A percentile compares a stretch with the other conserved stretches of the same genome.
These are phyloP conservation scores for Thermothelomyces thermophilus DNA, from an alignment of 2,329 filamentous ascomycete species.

Conservation along the genomic window DNA sequence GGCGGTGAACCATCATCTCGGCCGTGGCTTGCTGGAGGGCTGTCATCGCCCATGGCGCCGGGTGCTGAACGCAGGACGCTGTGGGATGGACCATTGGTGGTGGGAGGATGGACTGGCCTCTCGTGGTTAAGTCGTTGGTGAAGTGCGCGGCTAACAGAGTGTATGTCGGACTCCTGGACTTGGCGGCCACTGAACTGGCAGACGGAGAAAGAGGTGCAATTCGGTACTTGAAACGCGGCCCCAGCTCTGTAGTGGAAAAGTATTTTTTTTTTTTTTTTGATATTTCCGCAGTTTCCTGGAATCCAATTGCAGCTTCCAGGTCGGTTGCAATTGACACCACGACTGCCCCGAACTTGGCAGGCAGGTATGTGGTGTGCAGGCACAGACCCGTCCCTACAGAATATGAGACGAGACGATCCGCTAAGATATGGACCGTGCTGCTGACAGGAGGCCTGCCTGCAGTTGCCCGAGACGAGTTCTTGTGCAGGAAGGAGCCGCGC, in stretches of 20 bases:
- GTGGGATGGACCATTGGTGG: not conserved
- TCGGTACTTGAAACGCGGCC: too few species aligned
- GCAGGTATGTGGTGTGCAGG: not conserved
- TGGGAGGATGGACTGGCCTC: not conserved
- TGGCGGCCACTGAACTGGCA: slow-evolving; percentile 6
- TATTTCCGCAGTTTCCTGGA: too few species aligned
- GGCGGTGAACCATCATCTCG: not conserved
- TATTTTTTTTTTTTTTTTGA: too few species aligned
- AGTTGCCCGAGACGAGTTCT: not conserved
- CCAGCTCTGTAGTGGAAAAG: too few species aligned
- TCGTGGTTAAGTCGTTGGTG: not conserved
- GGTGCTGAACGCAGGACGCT: not conserved
- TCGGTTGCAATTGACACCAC: too few species aligned
- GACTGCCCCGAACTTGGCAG: too few species aligned
- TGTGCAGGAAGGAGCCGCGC: slow-evolving; percentile 5
- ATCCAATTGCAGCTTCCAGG: too few species aligned
- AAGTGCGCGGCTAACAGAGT: slow-evolving; percentile 23
- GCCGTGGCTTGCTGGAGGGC: not conserved
- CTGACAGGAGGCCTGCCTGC: slow-evolving; percentile 15
- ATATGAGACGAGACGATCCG: not conserved
- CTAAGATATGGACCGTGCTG: slow-evolving; percentile 17
- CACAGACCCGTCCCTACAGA: not conserved
- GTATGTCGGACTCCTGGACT: slow-evolving; percentile 19
- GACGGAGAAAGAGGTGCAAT: too few species aligned
- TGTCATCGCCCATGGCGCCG: too few species aligned